Evolutionary conservation across 2,329 filamentous ascomycete genomes (phyloP), one percentile per base, ranked within the genome.

Genomic region (Phialocephala subalpina): DNA sequence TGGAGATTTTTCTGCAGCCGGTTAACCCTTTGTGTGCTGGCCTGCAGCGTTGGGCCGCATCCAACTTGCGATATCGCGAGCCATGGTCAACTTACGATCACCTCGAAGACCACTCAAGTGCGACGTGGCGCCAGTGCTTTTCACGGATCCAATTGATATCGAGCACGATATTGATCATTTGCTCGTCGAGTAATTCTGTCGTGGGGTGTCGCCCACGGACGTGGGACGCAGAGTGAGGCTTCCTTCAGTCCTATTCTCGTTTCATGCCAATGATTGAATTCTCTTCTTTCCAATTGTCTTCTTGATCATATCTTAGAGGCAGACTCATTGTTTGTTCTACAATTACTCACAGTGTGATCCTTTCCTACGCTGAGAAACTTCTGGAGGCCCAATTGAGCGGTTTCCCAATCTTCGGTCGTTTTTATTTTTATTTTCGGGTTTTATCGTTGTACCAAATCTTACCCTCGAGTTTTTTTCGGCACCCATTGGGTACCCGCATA

Each of bases 11-110:
- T 36, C 59, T 66, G 66, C 70, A 64, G 20, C 53, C 67, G 36
- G 62, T 67, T 68, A 66, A 56, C 70, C 67, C 62, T 36, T 71
- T 72, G 63, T 65, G 72, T 70, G 67, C 33, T 69, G 67, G 64
- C 64, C 47, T 72, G 70, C 73, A 73, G 66, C 70, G 65, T 74
- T 75, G 73, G 74, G 73, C 73, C 68, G 73, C 73, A 74, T 60
- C 29, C 42, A 58, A 25, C 22, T 59, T 67, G 71, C 70, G 71
- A 73, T 69, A 70, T 72, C 71, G 72, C 72, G 67, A 33, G 61
- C 42, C 58, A 36, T 57, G 49, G 58, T 65, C 66, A 58, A 68
- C 67, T 60, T 69, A 56, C 55, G 60, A 67, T 70, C 62, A 67
- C 58, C 40, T 60, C 58, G 62, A 60, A 65, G 61, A 52, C 69